Evolutionary conservation across 73 alveolate species (phyloP).

Genomic region (Symbiodinium natans): DNA sequence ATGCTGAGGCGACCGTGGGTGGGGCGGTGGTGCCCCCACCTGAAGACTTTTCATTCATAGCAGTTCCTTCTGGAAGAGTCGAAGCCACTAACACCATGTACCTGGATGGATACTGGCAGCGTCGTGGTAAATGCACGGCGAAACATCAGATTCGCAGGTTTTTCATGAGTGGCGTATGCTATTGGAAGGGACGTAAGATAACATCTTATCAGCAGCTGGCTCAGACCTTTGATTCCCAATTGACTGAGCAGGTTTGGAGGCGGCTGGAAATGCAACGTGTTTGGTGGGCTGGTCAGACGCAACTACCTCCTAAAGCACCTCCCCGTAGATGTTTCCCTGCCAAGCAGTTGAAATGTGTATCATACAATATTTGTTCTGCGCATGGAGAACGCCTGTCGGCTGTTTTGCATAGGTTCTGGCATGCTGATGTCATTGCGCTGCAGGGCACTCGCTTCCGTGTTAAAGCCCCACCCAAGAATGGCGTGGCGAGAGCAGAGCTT

Average conservation of each 20-base stretch:
- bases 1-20: not conserved
- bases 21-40: constrained; percentile 11
- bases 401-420: not conserved
- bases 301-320: not conserved
- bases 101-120: constrained; percentile 12
- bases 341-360: not conserved
- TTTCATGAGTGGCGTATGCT: not conserved
- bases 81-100: not conserved
- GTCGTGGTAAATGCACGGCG: constrained; percentile 15
- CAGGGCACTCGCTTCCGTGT: constrained; percentile 8
- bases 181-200: not conserved
- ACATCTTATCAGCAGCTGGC: constrained; percentile 2
- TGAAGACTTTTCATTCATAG: not conserved
- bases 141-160: not conserved
- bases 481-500: not conserved
- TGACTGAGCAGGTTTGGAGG: not conserved
- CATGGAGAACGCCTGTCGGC: not conserved
- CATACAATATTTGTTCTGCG: not conserved
- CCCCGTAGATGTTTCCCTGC: not conserved
- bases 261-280: not conserved
- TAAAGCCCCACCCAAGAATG: not conserved
- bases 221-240: not conserved
- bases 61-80: not conserved
- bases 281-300: not conserved
- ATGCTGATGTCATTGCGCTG: not conserved